Conservation (phyloP, 352 stramenopile species). For the Aphanomyces euteiches region DNA sequence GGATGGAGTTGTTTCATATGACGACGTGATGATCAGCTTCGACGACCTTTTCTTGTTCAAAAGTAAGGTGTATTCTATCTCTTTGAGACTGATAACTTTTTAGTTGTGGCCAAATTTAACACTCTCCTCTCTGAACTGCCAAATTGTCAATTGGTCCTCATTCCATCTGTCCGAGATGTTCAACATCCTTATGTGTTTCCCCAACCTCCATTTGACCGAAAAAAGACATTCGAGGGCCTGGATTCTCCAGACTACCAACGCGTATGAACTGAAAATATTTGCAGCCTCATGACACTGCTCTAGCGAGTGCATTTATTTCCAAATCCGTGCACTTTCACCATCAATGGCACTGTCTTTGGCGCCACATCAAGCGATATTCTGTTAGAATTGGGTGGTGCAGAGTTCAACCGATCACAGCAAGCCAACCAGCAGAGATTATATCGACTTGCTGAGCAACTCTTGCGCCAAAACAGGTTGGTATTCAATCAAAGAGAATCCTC, state of each 20-base stretch:
- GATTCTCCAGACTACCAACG: slow-evolving; percentile 54
- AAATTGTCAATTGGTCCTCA: slow-evolving; percentile 86
- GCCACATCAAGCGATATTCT: slow-evolving; percentile 92
- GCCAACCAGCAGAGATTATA: slow-evolving; percentile 51
- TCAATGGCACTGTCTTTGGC: slow-evolving; percentile 93
- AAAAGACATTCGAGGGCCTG: slow-evolving; percentile 72
- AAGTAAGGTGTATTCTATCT: slow-evolving; percentile 39
- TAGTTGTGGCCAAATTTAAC: slow-evolving; percentile 76
- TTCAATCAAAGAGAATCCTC: not conserved
- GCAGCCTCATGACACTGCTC: not conserved
- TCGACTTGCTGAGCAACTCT: slow-evolving; percentile 69
- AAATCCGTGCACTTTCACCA: slow-evolving; percentile 93
- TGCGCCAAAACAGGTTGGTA: slow-evolving; percentile 69
- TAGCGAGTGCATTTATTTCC: slow-evolving; percentile 91
- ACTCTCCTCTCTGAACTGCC: slow-evolving; percentile 52
- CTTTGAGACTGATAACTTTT: not conserved
- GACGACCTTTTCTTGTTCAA: slow-evolving; percentile 85
- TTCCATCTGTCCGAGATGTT: slow-evolving; percentile 94
- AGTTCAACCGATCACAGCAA: slow-evolving; percentile 50
- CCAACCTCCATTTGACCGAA: slow-evolving; percentile 91
- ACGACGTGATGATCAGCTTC: slow-evolving; percentile 77
- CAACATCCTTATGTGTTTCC: slow-evolving; percentile 93
- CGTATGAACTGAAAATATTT: slow-evolving; percentile 14
- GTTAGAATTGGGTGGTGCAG: slow-evolving; percentile 77
- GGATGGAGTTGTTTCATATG: slow-evolving; percentile 71